Percentiles rank a stretch among this genome's conserved stretches.
These are phyloP conservation scores for Hyaloscypha hepaticicola DNA, from an alignment of 495 filamentous ascomycete genomes.

Conservation along the genomic window DNA sequence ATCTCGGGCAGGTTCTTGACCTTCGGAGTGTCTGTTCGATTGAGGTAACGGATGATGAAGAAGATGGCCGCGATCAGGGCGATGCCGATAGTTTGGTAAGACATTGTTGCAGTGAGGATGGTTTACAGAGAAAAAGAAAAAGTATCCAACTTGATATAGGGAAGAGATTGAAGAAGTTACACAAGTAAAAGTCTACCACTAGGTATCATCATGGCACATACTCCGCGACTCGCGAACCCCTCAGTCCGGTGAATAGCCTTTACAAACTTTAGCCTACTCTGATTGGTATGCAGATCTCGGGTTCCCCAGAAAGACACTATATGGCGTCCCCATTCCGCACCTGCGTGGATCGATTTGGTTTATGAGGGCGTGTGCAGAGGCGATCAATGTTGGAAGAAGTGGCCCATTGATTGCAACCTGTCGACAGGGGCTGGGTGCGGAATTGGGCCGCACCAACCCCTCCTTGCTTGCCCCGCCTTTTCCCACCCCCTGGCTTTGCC, in stretches of 20 bases:
- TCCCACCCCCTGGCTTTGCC: not conserved
- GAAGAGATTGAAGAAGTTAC: not conserved
- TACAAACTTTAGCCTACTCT: not conserved
- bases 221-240: not conserved
- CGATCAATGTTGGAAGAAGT: not conserved
- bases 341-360: not conserved
- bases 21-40: constrained; percentile 58
- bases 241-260: not conserved
- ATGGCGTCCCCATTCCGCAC: not conserved
- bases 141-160: not conserved
- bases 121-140: not conserved
- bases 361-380: not conserved
- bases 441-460: constrained; percentile 5
- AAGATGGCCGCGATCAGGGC: constrained; percentile 45
- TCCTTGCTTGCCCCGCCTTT: not conserved
- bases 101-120: constrained; percentile 33
- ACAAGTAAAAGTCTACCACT: not conserved
- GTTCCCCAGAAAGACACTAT: not conserved
- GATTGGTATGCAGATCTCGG: not conserved
- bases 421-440: constrained; percentile 1
- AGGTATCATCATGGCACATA: not conserved
- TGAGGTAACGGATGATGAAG: constrained; percentile 53
- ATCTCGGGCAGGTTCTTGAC: constrained; percentile 64
- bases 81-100: constrained; percentile 44
- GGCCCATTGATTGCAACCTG: not conserved